A percentile compares a stretch with the other conserved stretches of the same genome.
phyloP scores from a whole-genome alignment of 495 filamentous ascomycete species.

The Hypomontagnella monticulosa region DNA sequence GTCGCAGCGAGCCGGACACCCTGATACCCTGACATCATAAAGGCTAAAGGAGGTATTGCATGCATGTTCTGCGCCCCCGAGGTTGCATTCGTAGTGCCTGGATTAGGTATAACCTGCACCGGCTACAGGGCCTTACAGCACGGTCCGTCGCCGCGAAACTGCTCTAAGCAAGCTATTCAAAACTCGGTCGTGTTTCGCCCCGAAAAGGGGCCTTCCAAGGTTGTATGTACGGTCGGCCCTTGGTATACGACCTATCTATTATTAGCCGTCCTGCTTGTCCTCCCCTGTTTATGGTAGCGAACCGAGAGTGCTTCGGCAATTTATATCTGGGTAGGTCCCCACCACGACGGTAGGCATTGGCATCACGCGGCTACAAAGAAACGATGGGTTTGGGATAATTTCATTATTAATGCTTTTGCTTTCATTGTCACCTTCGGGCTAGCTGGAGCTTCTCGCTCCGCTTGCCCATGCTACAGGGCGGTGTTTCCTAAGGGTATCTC shows the following conservation, averaged over 20 bases:
- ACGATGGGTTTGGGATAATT: neutral
- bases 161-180: constrained; percentile 16
- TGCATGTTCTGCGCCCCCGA: constrained; percentile 17
- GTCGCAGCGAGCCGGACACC: neutral
- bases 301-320: neutral
- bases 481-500: constrained; percentile 42
- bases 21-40: constrained; percentile 25
- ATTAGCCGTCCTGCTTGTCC: neutral
- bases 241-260: neutral
- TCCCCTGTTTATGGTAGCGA: constrained; percentile 1
- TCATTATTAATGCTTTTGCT: constrained; percentile 36
- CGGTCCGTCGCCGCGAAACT: constrained; percentile 34
- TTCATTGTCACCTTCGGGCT: constrained; percentile 21
- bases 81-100: constrained; percentile 24
- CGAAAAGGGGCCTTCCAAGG: constrained; percentile 5
- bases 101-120: constrained; percentile 16
- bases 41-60: constrained; percentile 16
- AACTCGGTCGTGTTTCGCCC: constrained; percentile 31
- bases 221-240: neutral
- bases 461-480: constrained; percentile 20
- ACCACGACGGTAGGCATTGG: neutral
- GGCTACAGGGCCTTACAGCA: constrained; percentile 30
- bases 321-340: neutral
- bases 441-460: constrained; percentile 3
- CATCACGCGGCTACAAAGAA: neutral